Base-by-base conservation (phyloP, 2,329 filamentous ascomycete genomes). In the Neopestalotiopsis clavispora region DNA sequence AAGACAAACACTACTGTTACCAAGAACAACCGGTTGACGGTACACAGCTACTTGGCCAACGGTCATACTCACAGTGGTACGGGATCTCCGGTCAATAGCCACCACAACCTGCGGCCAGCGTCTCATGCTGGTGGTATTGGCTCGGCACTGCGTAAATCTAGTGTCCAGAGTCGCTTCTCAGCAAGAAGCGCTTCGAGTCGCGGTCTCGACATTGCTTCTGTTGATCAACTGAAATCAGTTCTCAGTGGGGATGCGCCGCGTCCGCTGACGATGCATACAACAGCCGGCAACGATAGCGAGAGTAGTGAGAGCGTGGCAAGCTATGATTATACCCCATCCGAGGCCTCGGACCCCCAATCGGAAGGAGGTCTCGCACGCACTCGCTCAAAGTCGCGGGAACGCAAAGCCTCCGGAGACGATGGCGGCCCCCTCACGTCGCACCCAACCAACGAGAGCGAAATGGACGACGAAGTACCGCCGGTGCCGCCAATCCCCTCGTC, bases 271-370 rank as follows among this genome's bases (percentile, higher is more conserved):
- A 79, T 81, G 52, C 76, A 79, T 65, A 78, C 79, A 32, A 78
- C 79, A 32, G 80, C 81, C 2, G 78, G 79, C 4, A 81, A 78
- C n/a, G 82, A 84, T 23, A 84, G 86, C 67, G 89, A 85, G 75
- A 86, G 83, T 68, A 86, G 83, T 68, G 91, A 94, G 67, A 93
- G 90, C 78, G 87, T 94, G 84, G 86, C 91, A 71, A 92, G 90
- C 80, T 92, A 90, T 71, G 91, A 93, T 68, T 86, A 88, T 72
- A 87, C 87, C 59, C 84, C 88, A n/a, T 92, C 90, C 69, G 78
- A 79, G 42, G 78, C 78, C 4, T 74, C 75, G 12, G 72, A 78
- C 57, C 68, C 71, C 28, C 69, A 72, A 32, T 78, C 77, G 30
- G 74, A 76, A 17, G 49, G 67, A 32, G 68, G 62, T 6, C 62